A percentile compares a stretch with the other conserved stretches of the same genome.
These are phyloP conservation scores for Casuarina glauca DNA, from an alignment of 306 rosid genomes.

Conservation along the genomic window DNA sequence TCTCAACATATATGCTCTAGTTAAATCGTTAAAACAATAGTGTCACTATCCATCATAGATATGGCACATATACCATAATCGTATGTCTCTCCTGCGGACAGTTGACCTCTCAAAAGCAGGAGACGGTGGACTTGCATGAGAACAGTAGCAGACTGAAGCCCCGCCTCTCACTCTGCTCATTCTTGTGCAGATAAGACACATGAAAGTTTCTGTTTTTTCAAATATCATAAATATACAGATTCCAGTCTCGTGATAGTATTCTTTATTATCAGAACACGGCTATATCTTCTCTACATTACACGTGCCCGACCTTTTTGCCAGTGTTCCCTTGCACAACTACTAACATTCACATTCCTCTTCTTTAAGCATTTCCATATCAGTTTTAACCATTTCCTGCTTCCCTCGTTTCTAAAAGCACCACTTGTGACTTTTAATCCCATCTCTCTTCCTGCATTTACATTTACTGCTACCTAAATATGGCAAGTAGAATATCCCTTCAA, in stretches of 20 bases:
- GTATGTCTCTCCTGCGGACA: background rate
- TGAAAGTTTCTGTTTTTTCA: background rate
- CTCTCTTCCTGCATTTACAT: background rate
- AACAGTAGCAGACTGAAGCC: background rate
- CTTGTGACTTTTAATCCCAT: background rate
- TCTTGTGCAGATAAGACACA: background rate
- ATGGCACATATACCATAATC: background rate
- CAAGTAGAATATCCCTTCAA: background rate
- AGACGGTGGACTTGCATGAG: background rate
- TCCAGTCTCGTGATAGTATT: background rate
- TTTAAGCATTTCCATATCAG: background rate
- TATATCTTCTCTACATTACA: background rate
- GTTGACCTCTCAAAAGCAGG: background rate
- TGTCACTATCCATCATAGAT: background rate
- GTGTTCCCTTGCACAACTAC: background rate
- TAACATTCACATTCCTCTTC: background rate
- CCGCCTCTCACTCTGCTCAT: background rate
- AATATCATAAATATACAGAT: background rate
- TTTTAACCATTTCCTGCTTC: background rate
- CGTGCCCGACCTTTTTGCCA: background rate
- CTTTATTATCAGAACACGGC: background rate
- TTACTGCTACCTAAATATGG: background rate
- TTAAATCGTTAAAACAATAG: background rate
- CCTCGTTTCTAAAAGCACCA: background rate
- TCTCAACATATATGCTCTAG: background rate